These are phyloP conservation scores for Cordyceps farinosa DNA, from an alignment of 2,329 filamentous ascomycete genomes.

Conservation along the genomic window DNA sequence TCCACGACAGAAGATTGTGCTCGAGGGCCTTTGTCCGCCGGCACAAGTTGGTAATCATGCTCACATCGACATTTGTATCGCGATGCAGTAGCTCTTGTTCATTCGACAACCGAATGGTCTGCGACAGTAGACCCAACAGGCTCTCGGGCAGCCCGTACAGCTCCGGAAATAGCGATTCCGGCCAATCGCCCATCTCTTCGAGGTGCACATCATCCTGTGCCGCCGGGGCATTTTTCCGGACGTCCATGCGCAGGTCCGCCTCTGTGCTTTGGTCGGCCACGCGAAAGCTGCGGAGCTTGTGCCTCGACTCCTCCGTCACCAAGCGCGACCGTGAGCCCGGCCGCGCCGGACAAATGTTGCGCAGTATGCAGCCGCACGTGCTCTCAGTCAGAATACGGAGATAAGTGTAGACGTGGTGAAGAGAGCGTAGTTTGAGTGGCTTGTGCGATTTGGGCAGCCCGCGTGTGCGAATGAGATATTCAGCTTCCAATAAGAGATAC, in stretches of 20 bases:
- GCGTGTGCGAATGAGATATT: slow-evolving; percentile 14
- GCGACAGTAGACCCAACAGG: slow-evolving; percentile 8
- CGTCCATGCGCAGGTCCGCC: neutral
- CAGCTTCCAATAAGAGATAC: slow-evolving; percentile 4
- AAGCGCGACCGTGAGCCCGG: neutral
- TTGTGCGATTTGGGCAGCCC: neutral
- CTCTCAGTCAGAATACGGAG: slow-evolving; percentile 12
- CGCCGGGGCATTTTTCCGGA: neutral
- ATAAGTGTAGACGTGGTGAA: slow-evolving; percentile 13
- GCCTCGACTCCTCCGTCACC: neutral
- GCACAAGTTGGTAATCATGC: neutral
- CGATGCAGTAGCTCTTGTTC: slow-evolving; percentile 11
- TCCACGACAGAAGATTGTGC: slow-evolving; percentile 7
- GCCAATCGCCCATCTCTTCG: slow-evolving; percentile 3
- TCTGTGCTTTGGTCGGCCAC: slow-evolving; percentile 12
- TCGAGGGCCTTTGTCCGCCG: slow-evolving; percentile 6
- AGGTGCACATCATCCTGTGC: slow-evolving; percentile 4
- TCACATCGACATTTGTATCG: neutral
- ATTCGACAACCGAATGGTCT: slow-evolving; percentile 12
- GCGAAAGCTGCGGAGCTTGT: slow-evolving; percentile 12
- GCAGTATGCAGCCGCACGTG: slow-evolving; percentile 11
- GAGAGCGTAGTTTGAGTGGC: neutral
- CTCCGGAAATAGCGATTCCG: slow-evolving; percentile 5
- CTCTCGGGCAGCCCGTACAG: slow-evolving; percentile 10
- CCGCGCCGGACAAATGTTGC: slow-evolving; percentile 5